A percentile compares a stretch with the other conserved stretches of the same genome.
phyloP scores from a whole-genome alignment of 441 rosid genomes.

The Dalechampia spathulata region DNA sequence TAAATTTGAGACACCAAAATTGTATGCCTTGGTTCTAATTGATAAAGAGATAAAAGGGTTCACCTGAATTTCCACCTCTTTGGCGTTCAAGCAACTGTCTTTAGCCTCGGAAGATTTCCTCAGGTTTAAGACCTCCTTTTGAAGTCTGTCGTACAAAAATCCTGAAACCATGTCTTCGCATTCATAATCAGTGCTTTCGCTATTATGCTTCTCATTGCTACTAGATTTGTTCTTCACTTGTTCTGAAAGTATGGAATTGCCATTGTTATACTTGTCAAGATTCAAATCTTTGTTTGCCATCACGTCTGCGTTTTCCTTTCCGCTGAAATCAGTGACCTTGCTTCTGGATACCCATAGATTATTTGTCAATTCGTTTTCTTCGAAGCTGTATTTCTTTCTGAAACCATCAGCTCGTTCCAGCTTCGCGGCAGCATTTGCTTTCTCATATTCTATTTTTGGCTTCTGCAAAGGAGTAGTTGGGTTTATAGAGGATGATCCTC shows the following conservation, averaged over 20 bases:
- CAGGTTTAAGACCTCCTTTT: conserved; percentile 64
- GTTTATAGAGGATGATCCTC: conserved; percentile 37
- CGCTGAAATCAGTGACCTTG: conserved; percentile 40
- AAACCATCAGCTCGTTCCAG: conserved; percentile 22
- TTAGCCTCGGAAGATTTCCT: conserved; percentile 63
- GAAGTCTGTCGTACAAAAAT: conserved; percentile 76
- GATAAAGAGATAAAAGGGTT: background rate
- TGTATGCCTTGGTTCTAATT: background rate
- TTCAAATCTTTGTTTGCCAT: conserved; percentile 24
- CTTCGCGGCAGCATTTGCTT: conserved; percentile 7
- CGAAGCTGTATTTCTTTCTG: conserved; percentile 24
- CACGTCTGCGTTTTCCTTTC: conserved; percentile 49
- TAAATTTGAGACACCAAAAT: background rate
- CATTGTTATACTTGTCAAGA: conserved; percentile 16
- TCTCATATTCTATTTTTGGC: conserved; percentile 26
- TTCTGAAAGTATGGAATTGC: conserved; percentile 9
- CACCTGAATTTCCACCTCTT: conserved; percentile 83
- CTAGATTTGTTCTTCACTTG: conserved; percentile 22
- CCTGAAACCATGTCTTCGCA: conserved; percentile 69
- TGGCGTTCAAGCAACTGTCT: conserved; percentile 45
- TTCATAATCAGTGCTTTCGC: conserved; percentile 21
- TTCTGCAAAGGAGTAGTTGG: conserved; percentile 37
- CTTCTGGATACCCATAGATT: conserved; percentile 46
- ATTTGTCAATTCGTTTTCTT: conserved; percentile 31
- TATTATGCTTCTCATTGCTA: conserved; percentile 21